Evolutionary conservation across 2,329 filamentous ascomycete genomes (phyloP).

Genomic region (Venturia aucupariae): DNA sequence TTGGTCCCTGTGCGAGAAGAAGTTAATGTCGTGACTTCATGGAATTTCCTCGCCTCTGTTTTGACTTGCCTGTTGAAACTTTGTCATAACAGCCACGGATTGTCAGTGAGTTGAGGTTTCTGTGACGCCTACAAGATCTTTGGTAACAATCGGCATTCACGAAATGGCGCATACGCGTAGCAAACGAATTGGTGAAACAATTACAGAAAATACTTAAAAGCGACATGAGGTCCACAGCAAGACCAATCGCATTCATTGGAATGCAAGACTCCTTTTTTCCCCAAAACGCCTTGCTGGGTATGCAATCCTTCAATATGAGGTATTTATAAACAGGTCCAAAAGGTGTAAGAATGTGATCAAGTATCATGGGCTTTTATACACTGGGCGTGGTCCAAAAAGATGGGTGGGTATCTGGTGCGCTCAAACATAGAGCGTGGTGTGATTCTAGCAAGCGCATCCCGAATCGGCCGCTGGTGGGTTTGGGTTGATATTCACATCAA

Average conservation of each 20-base stretch:
- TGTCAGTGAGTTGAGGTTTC: too few relatives aligned
- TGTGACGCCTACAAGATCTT: too few relatives aligned
- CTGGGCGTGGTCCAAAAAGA: background rate
- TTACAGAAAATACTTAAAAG: background rate
- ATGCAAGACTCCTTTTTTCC: background rate
- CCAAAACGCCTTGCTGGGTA: slow-evolving; percentile 7
- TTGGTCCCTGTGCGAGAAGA: too few relatives aligned
- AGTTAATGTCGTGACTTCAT: too few relatives aligned
- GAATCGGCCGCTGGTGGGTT: slow-evolving; percentile 60
- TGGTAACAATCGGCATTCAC: background rate
- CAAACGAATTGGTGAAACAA: background rate
- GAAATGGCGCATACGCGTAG: background rate
- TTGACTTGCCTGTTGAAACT: too few relatives aligned
- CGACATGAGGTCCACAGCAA: background rate
- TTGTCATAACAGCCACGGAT: too few relatives aligned
- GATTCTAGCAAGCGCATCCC: slow-evolving; percentile 54
- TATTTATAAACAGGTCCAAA: background rate
- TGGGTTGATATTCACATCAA: slow-evolving; percentile 80
- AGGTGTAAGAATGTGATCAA: background rate
- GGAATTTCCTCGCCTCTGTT: too few relatives aligned
- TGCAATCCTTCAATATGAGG: background rate
- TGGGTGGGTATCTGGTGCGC: background rate
- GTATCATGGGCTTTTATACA: background rate
- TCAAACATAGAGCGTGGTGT: background rate
- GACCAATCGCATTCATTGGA: background rate